Conservation (phyloP, 2,329 filamentous ascomycete genomes). For the Talaromyces albobiverticillius region DNA sequence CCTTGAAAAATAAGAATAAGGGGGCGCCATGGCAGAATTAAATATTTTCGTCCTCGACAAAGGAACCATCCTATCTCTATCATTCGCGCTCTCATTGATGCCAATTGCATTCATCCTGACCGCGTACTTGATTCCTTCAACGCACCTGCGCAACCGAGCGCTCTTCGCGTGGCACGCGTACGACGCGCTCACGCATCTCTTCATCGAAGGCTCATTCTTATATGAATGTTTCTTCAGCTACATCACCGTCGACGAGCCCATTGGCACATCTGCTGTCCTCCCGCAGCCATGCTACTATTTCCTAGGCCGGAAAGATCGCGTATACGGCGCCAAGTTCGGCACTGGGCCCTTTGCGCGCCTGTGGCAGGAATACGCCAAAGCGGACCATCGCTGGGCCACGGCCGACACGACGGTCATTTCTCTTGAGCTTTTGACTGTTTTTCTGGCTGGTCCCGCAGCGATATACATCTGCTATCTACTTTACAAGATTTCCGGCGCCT, state of each 20-base stretch:
- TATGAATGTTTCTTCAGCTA: slow-evolving; percentile 89
- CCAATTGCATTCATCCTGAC: slow-evolving; percentile 55
- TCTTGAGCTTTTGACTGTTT: slow-evolving; percentile 61
- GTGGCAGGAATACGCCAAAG: slow-evolving; percentile 66
- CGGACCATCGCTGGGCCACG: slow-evolving; percentile 59
- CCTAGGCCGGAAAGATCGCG: slow-evolving; percentile 51
- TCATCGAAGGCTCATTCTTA: slow-evolving; percentile 86
- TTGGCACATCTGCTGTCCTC: slow-evolving; percentile 19
- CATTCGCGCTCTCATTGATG: slow-evolving; percentile 45
- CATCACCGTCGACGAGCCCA: slow-evolving; percentile 38
- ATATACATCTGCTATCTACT: slow-evolving; percentile 56
- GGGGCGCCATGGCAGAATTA: slow-evolving; percentile 15
- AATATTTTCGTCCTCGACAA: slow-evolving; percentile 36
- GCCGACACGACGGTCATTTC: slow-evolving; percentile 58
- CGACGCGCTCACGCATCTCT: slow-evolving; percentile 85
- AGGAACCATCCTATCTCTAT: slow-evolving; percentile 54
- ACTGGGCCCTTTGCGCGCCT: slow-evolving; percentile 51
- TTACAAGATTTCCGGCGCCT: slow-evolving; percentile 30
- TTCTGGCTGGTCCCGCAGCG: slow-evolving; percentile 57
- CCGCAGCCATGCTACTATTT: slow-evolving; percentile 43
- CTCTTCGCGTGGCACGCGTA: slow-evolving; percentile 95
- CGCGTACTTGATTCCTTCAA: slow-evolving; percentile 55
- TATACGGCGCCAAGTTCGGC: slow-evolving; percentile 61
- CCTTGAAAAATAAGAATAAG: background rate
- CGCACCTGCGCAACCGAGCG: slow-evolving; percentile 60